phyloP scores from a whole-genome alignment of 257 asterid genomes.

The Rehmannia glutinosa region DNA sequence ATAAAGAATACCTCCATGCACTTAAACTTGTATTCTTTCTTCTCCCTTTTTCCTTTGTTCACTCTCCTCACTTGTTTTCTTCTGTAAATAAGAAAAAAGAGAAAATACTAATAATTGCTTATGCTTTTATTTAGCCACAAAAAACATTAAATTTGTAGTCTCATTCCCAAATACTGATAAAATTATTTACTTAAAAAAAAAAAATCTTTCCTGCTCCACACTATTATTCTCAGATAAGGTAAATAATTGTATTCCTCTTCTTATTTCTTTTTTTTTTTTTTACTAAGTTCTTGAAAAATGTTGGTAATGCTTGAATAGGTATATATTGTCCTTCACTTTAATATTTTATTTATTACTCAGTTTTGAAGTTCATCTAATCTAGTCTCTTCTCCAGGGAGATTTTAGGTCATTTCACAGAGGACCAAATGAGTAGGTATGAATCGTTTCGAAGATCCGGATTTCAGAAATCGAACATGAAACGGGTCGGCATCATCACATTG shows the following conservation, averaged over 20 bases:
- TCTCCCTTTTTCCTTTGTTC: not conserved
- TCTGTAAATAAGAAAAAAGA: no score
- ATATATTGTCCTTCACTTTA: not conserved
- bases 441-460: slow-evolving; percentile 88
- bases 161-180: not conserved
- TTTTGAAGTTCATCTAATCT: slow-evolving; percentile 15
- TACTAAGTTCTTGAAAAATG: no score
- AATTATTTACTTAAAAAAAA: not conserved
- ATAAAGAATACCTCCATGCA: not conserved
- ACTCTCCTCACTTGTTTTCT: not conserved
- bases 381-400: slow-evolving; percentile 46
- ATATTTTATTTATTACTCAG: not conserved
- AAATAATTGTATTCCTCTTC: not conserved
- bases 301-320: no score
- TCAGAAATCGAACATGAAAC: slow-evolving; percentile 79
- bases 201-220: not conserved
- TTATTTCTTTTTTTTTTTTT: not conserved
- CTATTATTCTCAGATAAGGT: not conserved
- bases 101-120: no score
- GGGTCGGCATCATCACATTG: slow-evolving; percentile 41
- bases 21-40: not conserved
- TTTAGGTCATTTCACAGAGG: slow-evolving; percentile 75
- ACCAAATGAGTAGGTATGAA: slow-evolving; percentile 88
- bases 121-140: not conserved
- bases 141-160: not conserved